Conservation (phyloP, 345 rosid species). For the Stellera chamaejasme region DNA sequence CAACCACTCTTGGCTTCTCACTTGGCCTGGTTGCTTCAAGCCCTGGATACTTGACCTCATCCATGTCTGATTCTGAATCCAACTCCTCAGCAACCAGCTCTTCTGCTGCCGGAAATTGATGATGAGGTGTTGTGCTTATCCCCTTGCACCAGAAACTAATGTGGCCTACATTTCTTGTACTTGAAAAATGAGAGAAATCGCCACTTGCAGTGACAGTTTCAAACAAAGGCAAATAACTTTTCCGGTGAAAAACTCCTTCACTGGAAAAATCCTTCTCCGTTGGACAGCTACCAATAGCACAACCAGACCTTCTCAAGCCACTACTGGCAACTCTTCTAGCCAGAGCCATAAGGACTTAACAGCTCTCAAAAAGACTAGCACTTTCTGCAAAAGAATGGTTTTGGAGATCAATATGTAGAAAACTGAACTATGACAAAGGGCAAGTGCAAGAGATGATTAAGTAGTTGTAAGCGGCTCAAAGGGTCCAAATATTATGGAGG, state of each 20-base stretch:
- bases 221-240: conserved; percentile 14
- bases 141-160: conserved; percentile 38
- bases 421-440: not conserved
- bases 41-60: conserved; percentile 34
- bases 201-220: conserved; percentile 13
- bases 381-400: not conserved
- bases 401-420: conserved; percentile 11
- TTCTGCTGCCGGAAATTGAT: conserved; percentile 28
- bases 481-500: conserved; percentile 16
- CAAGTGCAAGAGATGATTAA: conserved; percentile 8
- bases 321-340: conserved; percentile 35
- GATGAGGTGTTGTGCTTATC: conserved; percentile 32
- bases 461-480: conserved; percentile 11
- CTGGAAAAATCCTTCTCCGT: conserved; percentile 12
- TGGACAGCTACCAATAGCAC: conserved; percentile 14
- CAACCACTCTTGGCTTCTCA: conserved; percentile 66
- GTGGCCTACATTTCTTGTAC: conserved; percentile 14
- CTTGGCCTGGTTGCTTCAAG: conserved; percentile 56
- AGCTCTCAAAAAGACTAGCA: conserved; percentile 13
- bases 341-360: conserved; percentile 39
- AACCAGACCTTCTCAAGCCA: conserved; percentile 43
- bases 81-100: conserved; percentile 19
- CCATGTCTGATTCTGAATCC: conserved; percentile 29
- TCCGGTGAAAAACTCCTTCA: conserved; percentile 10
- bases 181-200: conserved; percentile 16